Evolutionary conservation across 768 basidiomycete species (phyloP).

Genomic region (Leccinum boreale): DNA sequence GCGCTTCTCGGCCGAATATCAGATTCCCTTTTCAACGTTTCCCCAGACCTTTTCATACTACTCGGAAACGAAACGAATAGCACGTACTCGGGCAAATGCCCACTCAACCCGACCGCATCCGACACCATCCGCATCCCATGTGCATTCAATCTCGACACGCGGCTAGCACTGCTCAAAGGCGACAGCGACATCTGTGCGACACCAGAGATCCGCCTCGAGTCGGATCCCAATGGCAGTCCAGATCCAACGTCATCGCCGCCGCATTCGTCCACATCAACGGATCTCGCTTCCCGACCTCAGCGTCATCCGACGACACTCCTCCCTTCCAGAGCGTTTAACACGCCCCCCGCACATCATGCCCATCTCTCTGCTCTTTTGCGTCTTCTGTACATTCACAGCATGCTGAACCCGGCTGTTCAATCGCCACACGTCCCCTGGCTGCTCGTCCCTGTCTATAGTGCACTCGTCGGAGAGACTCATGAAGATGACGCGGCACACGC

Average conservation of each 20-base stretch:
- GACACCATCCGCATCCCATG: slow-evolving; percentile 47
- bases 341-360: slow-evolving; percentile 49
- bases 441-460: slow-evolving; percentile 65
- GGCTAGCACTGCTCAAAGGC: slow-evolving; percentile 45
- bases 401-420: slow-evolving; percentile 67
- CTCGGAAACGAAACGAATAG: slow-evolving; percentile 54
- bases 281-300: slow-evolving; percentile 23
- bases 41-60: slow-evolving; percentile 44
- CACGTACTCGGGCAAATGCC: slow-evolving; percentile 35
- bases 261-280: slow-evolving; percentile 35
- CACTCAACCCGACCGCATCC: slow-evolving; percentile 46
- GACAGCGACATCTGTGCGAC: slow-evolving; percentile 20
- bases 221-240: slow-evolving; percentile 15
- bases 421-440: slow-evolving; percentile 69
- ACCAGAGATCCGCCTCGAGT: slow-evolving; percentile 42
- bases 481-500: slow-evolving; percentile 58
- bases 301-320: slow-evolving; percentile 43
- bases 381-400: slow-evolving; percentile 66
- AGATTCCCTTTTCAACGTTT: slow-evolving; percentile 56
- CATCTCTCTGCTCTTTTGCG: slow-evolving; percentile 66
- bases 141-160: slow-evolving; percentile 51
- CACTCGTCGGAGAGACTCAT: slow-evolving; percentile 59
- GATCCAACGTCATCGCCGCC: slow-evolving; percentile 1
- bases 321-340: slow-evolving; percentile 42
- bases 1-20: slow-evolving; percentile 46